Evolutionary conservation across 2,329 filamentous ascomycete species (phyloP), one percentile per base, ranked within the genome.

Genomic region (Phyllachora maydis): DNA sequence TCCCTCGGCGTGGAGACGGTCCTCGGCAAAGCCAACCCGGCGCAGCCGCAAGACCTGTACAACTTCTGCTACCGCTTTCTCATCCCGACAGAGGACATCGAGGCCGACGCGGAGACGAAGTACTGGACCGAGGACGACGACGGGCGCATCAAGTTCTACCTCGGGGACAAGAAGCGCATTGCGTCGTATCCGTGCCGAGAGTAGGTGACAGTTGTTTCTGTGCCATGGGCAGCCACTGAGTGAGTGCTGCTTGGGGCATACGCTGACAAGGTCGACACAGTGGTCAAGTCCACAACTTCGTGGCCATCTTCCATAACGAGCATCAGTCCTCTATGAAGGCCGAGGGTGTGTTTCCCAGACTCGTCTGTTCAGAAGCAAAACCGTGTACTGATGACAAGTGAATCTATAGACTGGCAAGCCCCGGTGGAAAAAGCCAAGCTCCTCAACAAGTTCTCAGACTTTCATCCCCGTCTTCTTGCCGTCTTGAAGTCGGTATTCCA

Each of bases 31-130:
- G 26, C 31, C 11, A 41, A 39, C 24, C 30, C 30, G 4, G 36
- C 40, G 0, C 28, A 40, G 11, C 29, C 36, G 4, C 37, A 32
- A 6, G 23, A 32, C 2, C 26, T 40, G 11, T 39, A 38, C 23
- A 47, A 49, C 22, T 37, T 30, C 19, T 46, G 43, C 30, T 49
- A 43, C 21, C 43, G 46, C 0, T 50, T 50, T 27, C 32, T 50
- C 4, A 41, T 50, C 6, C 36, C 43, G 0, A 23, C 36, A 1
- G 28, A 34, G 2, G 33, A 29, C 1, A 29, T 50, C 2, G 37
- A 42, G 11, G 29, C 34, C 9, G 45, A 49, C n/a, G 31, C 38
- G 0, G 34, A 37, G 10, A 47, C 44, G 6, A 30, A 28, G 6
- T 40, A 34, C 15, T 49, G 37, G 34, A 42, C 41, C 14, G 24